Evolutionary conservation across 2,329 filamentous ascomycete genomes (phyloP), one percentile per base, ranked within the genome.

Genomic region (Fusarium sp.): DNA sequence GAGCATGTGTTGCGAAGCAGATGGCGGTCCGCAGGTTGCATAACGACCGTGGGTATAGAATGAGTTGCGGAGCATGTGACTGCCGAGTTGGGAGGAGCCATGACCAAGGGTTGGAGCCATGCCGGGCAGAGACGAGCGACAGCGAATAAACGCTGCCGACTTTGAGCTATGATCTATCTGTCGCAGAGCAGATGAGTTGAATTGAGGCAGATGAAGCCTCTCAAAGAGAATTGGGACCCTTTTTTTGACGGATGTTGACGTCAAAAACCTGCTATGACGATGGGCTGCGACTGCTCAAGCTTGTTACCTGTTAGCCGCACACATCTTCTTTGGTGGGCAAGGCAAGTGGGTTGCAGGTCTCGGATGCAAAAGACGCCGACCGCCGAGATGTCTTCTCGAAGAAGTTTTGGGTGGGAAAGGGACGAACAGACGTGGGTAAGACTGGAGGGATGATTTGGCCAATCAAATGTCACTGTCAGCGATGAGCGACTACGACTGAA

Each of bases 21-120:
- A 55, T 53, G 41, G 55, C 53, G 65, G 67, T 61, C 67, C 69
- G 60, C 73, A 74, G 57, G 66, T 71, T 63, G 74, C 71, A 70
- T 73, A 77, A 64, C 74, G 78, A 54, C 71, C 61, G 45, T 71
- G 73, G 64, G 73, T 63, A 51, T 69, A 69, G 62, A 67, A 56
- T 52, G 74, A 70, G 61, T 74, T 74, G 71, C 72, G 67, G 65
- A 79, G 69, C 50, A 74, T 70, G 58, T 75, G 77, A 72, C 77
- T 73, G 67, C 74, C 69, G 60, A 79, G 72, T 62, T 75, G 79
- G 67, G 77, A 74, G 65, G 76, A 74, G 63, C 79, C 77, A 67
- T 77, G 69, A 58, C 75, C 75, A 65, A 80, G 75, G 63, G 75
- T 76, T 61, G 76, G 74, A 67, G 77, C 77, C 74, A 74, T 77